These are phyloP conservation scores for Komagataella mondaviorum DNA, from an alignment of 805 yeast species.

Conservation along the genomic window DNA sequence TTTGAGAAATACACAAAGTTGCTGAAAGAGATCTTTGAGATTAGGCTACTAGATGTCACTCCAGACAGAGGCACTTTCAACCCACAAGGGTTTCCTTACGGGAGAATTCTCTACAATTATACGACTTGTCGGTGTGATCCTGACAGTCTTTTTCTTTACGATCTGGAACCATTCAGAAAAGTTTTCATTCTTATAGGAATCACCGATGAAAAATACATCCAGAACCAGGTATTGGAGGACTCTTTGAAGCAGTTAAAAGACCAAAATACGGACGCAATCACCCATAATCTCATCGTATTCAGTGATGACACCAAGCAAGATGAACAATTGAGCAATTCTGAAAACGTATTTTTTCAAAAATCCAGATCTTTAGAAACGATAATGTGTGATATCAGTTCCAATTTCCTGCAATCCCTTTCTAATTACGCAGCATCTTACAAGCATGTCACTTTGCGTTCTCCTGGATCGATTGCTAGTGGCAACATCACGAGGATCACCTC, in stretches of 20 bases:
- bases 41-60: constrained; percentile 63
- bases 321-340: constrained; percentile 1
- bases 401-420: constrained; percentile 51
- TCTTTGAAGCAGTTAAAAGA: constrained; percentile 27
- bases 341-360: neutral
- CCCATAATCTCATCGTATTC: constrained; percentile 42
- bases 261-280: constrained; percentile 36
- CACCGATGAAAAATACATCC: constrained; percentile 13
- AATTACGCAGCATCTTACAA: constrained; percentile 60
- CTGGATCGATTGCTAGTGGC: constrained; percentile 48
- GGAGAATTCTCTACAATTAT: constrained; percentile 52
- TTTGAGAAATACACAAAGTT: constrained; percentile 28
- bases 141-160: constrained; percentile 60
- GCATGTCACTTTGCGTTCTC: constrained; percentile 74
- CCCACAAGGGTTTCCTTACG: constrained; percentile 78
- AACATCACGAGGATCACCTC: constrained; percentile 15
- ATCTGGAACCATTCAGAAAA: constrained; percentile 82
- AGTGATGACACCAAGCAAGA: constrained; percentile 21
- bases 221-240: constrained; percentile 11
- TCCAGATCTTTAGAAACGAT: constrained; percentile 35
- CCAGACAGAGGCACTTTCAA: constrained; percentile 57
- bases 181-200: constrained; percentile 47
- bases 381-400: constrained; percentile 58
- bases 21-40: constrained; percentile 40
- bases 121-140: constrained; percentile 29